These are phyloP conservation scores for Aspergillus sp. DNA, from an alignment of 2,329 filamentous ascomycete genomes.

Conservation along the genomic window DNA sequence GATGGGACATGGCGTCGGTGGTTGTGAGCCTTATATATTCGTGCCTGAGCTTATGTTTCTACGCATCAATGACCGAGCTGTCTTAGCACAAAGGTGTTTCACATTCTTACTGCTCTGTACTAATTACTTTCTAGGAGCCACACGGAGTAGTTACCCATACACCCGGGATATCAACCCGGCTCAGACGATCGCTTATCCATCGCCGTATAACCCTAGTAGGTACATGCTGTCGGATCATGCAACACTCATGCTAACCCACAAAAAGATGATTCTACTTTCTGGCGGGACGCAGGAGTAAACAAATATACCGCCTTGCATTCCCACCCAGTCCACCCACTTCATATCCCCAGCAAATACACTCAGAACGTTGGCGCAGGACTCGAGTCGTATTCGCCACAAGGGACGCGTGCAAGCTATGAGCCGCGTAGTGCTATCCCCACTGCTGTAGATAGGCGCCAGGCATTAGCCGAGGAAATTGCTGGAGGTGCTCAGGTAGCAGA, in stretches of 20 bases:
- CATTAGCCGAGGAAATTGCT: too few relatives aligned
- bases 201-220: background rate
- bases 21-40: background rate
- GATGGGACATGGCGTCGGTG: background rate
- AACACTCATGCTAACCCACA: background rate
- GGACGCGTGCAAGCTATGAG: too few relatives aligned
- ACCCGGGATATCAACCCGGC: background rate
- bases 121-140: background rate
- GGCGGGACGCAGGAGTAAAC: constrained; percentile 5
- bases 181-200: background rate
- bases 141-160: background rate
- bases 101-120: background rate
- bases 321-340: background rate
- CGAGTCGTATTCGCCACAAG: too few relatives aligned
- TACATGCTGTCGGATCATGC: background rate
- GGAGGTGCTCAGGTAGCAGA: too few relatives aligned
- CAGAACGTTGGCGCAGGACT: too few relatives aligned
- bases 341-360: background rate
- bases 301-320: background rate
- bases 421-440: too few relatives aligned
- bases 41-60: background rate
- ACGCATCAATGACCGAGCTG: background rate
- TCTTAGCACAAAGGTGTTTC: background rate
- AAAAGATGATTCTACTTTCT: background rate
- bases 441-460: too few relatives aligned